A percentile compares a stretch with the other conserved stretches of the same genome.
Conservation (phyloP, 371 early-diverging fungal species). For the Mortierella sp. region DNA sequence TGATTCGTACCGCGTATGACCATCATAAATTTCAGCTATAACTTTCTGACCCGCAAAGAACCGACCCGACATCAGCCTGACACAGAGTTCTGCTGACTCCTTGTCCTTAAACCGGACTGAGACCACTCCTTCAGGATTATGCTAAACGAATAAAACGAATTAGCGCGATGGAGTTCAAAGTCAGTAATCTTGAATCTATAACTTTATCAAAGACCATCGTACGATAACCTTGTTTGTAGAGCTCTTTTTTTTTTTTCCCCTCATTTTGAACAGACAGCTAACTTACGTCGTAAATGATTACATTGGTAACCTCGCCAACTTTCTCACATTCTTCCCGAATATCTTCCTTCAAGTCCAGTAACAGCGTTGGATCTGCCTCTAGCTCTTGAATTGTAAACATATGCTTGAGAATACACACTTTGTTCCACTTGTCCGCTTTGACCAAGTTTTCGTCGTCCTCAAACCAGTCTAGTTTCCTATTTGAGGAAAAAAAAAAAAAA, state of each 20-base stretch:
- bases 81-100: slow-evolving; percentile 84
- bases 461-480: slow-evolving; percentile 92
- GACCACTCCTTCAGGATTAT: slow-evolving; percentile 88
- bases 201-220: neutral
- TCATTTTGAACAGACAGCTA: neutral
- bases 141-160: slow-evolving; percentile 56
- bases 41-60: slow-evolving; percentile 91
- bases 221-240: neutral
- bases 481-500: slow-evolving; percentile 3
- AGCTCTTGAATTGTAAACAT: slow-evolving; percentile 94
- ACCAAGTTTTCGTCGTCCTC: slow-evolving; percentile 79
- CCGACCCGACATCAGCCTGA: slow-evolving; percentile 90
- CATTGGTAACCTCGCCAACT: slow-evolving; percentile 93
- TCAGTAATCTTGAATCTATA: slow-evolving; percentile 28
- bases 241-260: neutral
- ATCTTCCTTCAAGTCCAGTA: slow-evolving; percentile 94
- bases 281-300: slow-evolving; percentile 87
- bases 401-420: slow-evolving; percentile 90
- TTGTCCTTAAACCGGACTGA: slow-evolving; percentile 90
- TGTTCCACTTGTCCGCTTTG: slow-evolving; percentile 79
- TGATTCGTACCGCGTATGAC: slow-evolving; percentile 75
- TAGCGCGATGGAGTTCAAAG: too few relatives aligned
- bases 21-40: slow-evolving; percentile 85
- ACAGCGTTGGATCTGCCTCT: slow-evolving; percentile 87
- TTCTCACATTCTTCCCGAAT: slow-evolving; percentile 94